These are phyloP conservation scores for Boletus insuetus DNA, from an alignment of 768 basidiomycete species.

Conservation along the genomic window DNA sequence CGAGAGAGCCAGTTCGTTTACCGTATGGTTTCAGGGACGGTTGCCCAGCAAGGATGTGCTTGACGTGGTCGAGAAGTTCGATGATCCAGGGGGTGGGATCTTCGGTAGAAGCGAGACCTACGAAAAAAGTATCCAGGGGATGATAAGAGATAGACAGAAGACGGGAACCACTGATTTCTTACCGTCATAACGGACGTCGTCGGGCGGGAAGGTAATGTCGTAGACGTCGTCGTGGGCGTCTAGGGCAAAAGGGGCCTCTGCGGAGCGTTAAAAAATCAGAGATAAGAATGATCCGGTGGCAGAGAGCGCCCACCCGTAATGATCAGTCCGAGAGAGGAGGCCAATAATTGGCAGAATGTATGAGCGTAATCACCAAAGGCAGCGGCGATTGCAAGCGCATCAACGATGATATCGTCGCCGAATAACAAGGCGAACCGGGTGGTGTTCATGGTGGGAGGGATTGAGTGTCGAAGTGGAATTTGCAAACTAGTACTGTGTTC, in stretches of 20 bases:
- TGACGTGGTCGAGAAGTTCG: conserved; percentile 57
- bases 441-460: neutral
- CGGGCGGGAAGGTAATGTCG: conserved; percentile 59
- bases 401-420: neutral
- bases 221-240: conserved; percentile 72
- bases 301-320: conserved; percentile 9
- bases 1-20: conserved; percentile 19
- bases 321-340: conserved; percentile 25
- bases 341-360: conserved; percentile 50
- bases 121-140: no score
- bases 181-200: conserved; percentile 54
- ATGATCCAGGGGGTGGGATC: conserved; percentile 61
- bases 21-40: conserved; percentile 33
- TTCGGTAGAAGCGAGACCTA: no score
- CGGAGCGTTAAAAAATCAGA: neutral
- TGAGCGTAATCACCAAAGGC: conserved; percentile 52
- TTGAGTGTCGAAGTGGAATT: no score
- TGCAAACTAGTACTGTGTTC: no score
- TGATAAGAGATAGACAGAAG: neutral
- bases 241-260: conserved; percentile 43
- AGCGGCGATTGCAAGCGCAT: conserved; percentile 28
- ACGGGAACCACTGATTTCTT: conserved; percentile 83
- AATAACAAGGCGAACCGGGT: neutral
- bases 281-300: no score
- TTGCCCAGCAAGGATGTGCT: conserved; percentile 37